Conservation (phyloP, 176 grass and related monocot species). For the Cymbopogon citratus region DNA sequence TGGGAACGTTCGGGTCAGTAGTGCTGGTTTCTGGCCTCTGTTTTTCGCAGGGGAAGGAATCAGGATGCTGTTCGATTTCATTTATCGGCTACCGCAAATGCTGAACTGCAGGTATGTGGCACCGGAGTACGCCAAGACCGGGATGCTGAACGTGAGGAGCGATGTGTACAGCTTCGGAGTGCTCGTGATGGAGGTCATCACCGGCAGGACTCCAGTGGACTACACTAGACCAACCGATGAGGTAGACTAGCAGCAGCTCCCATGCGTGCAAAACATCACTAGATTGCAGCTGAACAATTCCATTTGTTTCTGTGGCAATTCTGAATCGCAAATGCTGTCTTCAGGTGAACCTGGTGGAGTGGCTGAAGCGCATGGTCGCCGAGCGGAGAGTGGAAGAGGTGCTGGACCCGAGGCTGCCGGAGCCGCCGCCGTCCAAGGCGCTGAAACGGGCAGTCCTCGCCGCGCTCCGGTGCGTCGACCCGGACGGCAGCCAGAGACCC, state of each 20-base stretch:
- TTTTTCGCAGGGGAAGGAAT: not conserved
- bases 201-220: constrained; percentile 84
- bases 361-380: constrained; percentile 85
- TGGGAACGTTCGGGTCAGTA: constrained; percentile 94
- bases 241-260: constrained; percentile 18
- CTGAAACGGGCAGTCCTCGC: constrained; percentile 72
- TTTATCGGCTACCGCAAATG: not conserved
- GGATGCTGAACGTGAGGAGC: constrained; percentile 85
- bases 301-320: not conserved
- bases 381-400: constrained; percentile 72
- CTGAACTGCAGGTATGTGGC: constrained; percentile 62
- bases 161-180: constrained; percentile 97
- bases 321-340: not conserved
- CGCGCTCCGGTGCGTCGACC: constrained; percentile 85
- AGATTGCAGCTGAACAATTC: not conserved
- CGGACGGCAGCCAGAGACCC: constrained; percentile 57
- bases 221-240: constrained; percentile 68
- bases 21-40: not conserved
- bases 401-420: constrained; percentile 67
- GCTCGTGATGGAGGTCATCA: constrained; percentile 81
- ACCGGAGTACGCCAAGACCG: constrained; percentile 87
- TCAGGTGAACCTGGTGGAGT: constrained; percentile 86
- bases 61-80: not conserved
- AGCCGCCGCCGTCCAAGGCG: constrained; percentile 54
- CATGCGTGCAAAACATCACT: not conserved